Conservation (phyloP, 2,329 filamentous ascomycete genomes). For the Arthrobotrys sinensis region DNA sequence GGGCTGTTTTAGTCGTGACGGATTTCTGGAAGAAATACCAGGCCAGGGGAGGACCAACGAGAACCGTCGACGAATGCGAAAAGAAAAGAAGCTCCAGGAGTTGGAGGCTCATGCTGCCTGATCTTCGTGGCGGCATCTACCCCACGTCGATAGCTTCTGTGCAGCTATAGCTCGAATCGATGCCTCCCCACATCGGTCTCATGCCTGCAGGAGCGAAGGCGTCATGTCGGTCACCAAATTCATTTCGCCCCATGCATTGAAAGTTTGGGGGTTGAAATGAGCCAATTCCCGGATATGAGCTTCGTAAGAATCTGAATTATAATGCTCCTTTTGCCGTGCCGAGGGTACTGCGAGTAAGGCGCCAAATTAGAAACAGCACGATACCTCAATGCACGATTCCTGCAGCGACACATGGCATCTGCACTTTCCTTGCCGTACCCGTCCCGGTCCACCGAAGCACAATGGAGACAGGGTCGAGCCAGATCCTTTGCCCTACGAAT, state of each 20-base stretch:
- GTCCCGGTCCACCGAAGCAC: conserved; percentile 55
- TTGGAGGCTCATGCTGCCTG: conserved; percentile 35
- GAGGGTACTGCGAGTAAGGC: conserved; percentile 42
- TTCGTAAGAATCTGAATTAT: conserved; percentile 37
- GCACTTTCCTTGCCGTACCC: conserved; percentile 53
- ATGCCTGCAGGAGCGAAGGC: conserved; percentile 20
- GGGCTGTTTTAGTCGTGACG: conserved; percentile 49
- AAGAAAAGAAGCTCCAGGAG: conserved; percentile 41
- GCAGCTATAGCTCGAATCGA: conserved; percentile 26
- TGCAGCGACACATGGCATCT: conserved; percentile 61
- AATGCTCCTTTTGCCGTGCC: conserved; percentile 25
- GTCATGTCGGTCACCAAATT: conserved; percentile 27
- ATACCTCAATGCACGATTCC: conserved; percentile 53
- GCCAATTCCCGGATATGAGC: conserved; percentile 14
- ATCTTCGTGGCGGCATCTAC: conserved; percentile 29
- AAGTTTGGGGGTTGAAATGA: conserved; percentile 31
- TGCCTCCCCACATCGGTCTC: conserved; percentile 41
- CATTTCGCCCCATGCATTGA: conserved; percentile 38
- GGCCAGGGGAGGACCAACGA: conserved; percentile 45
- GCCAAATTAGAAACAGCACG: conserved; percentile 47
- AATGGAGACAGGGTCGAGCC: conserved; percentile 43
- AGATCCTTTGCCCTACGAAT: conserved; percentile 48
- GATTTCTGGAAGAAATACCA: conserved; percentile 54
- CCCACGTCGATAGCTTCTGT: conserved; percentile 25
- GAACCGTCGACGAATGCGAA: conserved; percentile 45